Evolutionary conservation across 2,329 filamentous ascomycete genomes (phyloP).

Genomic region (Tolypocladium inflatum): DNA sequence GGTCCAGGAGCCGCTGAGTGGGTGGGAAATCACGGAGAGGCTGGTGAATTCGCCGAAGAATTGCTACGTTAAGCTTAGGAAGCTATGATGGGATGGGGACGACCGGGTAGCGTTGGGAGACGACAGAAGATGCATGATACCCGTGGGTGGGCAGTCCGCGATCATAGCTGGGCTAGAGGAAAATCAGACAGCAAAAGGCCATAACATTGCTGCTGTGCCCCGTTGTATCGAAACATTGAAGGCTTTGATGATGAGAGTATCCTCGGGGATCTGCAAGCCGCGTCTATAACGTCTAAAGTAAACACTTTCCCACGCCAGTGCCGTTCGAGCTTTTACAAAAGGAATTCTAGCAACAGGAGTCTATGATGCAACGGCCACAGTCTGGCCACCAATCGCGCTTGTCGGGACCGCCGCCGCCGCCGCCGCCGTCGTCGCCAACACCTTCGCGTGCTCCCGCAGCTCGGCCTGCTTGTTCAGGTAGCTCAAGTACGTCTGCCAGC

Average conservation of each 20-base stretch:
- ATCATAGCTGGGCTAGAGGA: background rate
- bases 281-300: background rate
- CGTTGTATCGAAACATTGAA: too few relatives aligned
- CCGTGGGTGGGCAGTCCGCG: background rate
- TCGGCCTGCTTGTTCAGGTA: constrained; percentile 70
- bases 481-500: constrained; percentile 88
- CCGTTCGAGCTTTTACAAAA: background rate
- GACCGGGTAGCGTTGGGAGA: background rate
- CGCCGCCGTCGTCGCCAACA: background rate
- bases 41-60: constrained; percentile 16
- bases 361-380: background rate
- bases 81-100: background rate
- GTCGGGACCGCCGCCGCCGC: background rate
- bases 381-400: background rate
- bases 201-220: background rate
- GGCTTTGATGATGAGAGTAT: background rate
- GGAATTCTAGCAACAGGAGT: background rate
- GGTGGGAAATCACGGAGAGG: constrained; percentile 10
- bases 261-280: background rate
- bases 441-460: constrained; percentile 9
- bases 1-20: constrained; percentile 8
- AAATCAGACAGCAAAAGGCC: background rate
- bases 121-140: background rate
- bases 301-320: background rate
- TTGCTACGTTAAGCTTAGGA: constrained; percentile 15